phyloP scores from a whole-genome alignment of 2,329 filamentous ascomycete species.

The Fusarium xyrophilum region DNA sequence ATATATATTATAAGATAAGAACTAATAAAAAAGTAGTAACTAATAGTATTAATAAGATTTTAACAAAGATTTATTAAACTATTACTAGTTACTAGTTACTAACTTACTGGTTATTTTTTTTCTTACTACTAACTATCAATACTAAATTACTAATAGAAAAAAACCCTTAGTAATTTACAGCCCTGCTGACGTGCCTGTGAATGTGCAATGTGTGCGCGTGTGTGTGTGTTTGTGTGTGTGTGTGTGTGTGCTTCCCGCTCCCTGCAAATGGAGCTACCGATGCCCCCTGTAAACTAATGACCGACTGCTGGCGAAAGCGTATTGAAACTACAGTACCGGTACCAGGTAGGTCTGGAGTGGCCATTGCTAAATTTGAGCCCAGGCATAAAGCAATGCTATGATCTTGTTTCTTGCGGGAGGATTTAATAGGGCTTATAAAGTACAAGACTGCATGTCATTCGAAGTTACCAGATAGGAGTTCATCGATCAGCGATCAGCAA shows the following conservation, averaged over 20 bases:
- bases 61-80: too few species aligned
- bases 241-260: conserved; percentile 40
- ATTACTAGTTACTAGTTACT: too few species aligned
- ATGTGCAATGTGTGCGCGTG: conserved; percentile 20
- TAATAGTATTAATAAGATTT: too few species aligned
- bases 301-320: conserved; percentile 3
- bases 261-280: conserved; percentile 33
- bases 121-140: too few species aligned
- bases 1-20: too few species aligned
- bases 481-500: background rate
- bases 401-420: conserved; percentile 4
- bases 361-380: conserved; percentile 9
- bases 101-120: too few species aligned
- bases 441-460: background rate
- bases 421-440: background rate
- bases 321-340: background rate
- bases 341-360: background rate
- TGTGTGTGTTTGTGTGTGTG: conserved; percentile 11
- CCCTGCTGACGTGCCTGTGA: conserved; percentile 33
- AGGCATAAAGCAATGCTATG: conserved; percentile 8
- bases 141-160: too few species aligned
- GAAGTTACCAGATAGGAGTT: background rate
- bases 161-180: too few species aligned
- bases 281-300: conserved; percentile 13
- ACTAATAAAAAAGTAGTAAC: too few species aligned